phyloP scores from a whole-genome alignment of 2,329 filamentous ascomycete genomes.

The Fonsecaea multimorphosa region DNA sequence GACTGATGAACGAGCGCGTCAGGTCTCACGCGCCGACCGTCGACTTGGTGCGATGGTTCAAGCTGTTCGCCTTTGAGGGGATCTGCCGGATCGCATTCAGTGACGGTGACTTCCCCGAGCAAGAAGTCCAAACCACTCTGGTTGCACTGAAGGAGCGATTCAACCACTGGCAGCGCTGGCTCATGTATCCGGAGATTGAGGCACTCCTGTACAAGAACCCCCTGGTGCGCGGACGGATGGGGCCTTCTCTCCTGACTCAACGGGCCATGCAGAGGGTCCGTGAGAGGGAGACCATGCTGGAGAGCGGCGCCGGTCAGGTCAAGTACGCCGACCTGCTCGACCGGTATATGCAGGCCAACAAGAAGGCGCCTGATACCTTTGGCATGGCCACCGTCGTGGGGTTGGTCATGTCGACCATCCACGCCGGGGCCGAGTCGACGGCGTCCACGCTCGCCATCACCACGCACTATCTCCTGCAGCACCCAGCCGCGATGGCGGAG shows the following conservation, averaged over 20 bases:
- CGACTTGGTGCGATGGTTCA: slow-evolving; percentile 5
- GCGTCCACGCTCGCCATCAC: slow-evolving; percentile 16
- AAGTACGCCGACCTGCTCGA: slow-evolving; percentile 66
- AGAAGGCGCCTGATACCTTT: slow-evolving; percentile 19
- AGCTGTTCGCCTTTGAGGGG: slow-evolving; percentile 13
- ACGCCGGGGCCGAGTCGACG: slow-evolving; percentile 29
- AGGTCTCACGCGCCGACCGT: slow-evolving; percentile 1
- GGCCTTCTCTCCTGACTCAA: too few relatives aligned
- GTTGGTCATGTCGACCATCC: slow-evolving; percentile 21
- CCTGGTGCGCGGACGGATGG: too few relatives aligned
- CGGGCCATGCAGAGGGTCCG: too few relatives aligned
- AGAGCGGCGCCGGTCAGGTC: too few relatives aligned
- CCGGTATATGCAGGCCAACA: slow-evolving; percentile 76
- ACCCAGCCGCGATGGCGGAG: too few relatives aligned
- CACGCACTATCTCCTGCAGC: too few relatives aligned
- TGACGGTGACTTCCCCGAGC: slow-evolving; percentile 6
- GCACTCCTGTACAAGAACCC: slow-evolving; percentile 23
- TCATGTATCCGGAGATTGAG: background rate
- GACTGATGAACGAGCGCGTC: background rate
- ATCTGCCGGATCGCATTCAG: slow-evolving; percentile 21
- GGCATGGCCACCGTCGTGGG: slow-evolving; percentile 14
- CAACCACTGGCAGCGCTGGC: slow-evolving; percentile 14
- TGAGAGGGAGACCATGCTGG: too few relatives aligned
- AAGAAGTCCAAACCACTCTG: slow-evolving; percentile 1
- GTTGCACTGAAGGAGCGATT: slow-evolving; percentile 10